Evolutionary conservation across 2,329 filamentous ascomycete genomes (phyloP).

Genomic region (Apiospora koreana): DNA sequence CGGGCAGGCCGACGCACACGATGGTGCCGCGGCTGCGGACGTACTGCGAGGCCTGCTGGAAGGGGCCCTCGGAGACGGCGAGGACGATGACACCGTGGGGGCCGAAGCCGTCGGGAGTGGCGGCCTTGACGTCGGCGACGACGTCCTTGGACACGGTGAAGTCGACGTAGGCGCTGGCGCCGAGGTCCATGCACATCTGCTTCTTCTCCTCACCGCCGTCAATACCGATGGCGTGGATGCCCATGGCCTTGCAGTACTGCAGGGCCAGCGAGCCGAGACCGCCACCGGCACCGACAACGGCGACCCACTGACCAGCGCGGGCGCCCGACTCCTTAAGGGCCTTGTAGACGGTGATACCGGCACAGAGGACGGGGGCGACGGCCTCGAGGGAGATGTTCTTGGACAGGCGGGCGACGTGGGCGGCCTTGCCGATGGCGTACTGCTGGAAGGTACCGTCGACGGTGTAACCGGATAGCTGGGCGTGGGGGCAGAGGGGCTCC

Average conservation of each 20-base stretch:
- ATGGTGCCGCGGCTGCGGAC: constrained; percentile 81
- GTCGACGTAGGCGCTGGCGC: constrained; percentile 76
- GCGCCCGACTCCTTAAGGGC: constrained; percentile 83
- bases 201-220: constrained; percentile 83
- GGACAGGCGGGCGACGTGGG: constrained; percentile 80
- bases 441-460: constrained; percentile 94
- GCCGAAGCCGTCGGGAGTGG: constrained; percentile 77
- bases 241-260: constrained; percentile 93
- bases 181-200: constrained; percentile 68
- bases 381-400: constrained; percentile 75
- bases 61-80: constrained; percentile 86
- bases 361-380: constrained; percentile 79
- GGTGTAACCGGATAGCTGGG: constrained; percentile 83
- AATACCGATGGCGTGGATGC: constrained; percentile 76
- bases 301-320: constrained; percentile 74
- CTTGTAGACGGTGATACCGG: constrained; percentile 87
- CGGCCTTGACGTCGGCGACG: constrained; percentile 80
- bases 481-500: constrained; percentile 78
- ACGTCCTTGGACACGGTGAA: constrained; percentile 76
- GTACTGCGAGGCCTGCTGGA: constrained; percentile 91
- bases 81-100: constrained; percentile 87
- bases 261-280: constrained; percentile 74
- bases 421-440: constrained; percentile 85
- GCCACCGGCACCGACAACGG: constrained; percentile 84
- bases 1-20: constrained; percentile 86